Conservation (phyloP, 805 yeast species). For the Candida ortonii region DNA sequence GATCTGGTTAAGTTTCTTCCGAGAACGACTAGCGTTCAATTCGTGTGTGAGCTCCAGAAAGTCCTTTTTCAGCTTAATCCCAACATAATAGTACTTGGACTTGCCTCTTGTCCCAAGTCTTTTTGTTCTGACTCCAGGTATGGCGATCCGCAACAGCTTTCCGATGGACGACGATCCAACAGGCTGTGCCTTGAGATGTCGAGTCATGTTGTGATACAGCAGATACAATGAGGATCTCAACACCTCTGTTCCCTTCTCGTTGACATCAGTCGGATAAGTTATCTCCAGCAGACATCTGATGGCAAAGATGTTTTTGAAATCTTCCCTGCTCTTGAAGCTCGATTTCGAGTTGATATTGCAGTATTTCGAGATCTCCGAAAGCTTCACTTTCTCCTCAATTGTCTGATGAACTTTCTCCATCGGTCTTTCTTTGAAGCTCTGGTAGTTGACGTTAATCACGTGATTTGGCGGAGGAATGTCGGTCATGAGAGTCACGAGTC, state of each 20-base stretch:
- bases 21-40: slow-evolving; percentile 14
- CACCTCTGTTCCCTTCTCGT: slow-evolving; percentile 16
- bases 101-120: slow-evolving; percentile 78
- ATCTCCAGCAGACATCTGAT: slow-evolving; percentile 27
- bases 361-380: slow-evolving; percentile 18
- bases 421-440: slow-evolving; percentile 16
- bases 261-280: slow-evolving; percentile 13
- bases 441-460: slow-evolving; percentile 15
- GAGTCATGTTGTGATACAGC: slow-evolving; percentile 23
- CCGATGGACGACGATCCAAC: slow-evolving; percentile 75
- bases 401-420: slow-evolving; percentile 20
- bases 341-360: slow-evolving; percentile 18
- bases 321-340: slow-evolving; percentile 20
- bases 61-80: slow-evolving; percentile 39
- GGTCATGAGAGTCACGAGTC: not conserved
- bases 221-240: slow-evolving; percentile 23
- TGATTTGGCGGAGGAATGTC: slow-evolving; percentile 11
- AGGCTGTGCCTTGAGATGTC: slow-evolving; percentile 38
- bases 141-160: slow-evolving; percentile 59
- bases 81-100: slow-evolving; percentile 80
- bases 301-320: slow-evolving; percentile 22
- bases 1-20: slow-evolving; percentile 12
- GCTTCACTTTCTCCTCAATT: slow-evolving; percentile 10
- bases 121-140: slow-evolving; percentile 65
- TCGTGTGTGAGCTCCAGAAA: slow-evolving; percentile 11